Evolutionary conservation across 169 alveolate species (phyloP), one percentile per base, ranked within the genome.

Genomic region (Sarcocystis neurona): DNA sequence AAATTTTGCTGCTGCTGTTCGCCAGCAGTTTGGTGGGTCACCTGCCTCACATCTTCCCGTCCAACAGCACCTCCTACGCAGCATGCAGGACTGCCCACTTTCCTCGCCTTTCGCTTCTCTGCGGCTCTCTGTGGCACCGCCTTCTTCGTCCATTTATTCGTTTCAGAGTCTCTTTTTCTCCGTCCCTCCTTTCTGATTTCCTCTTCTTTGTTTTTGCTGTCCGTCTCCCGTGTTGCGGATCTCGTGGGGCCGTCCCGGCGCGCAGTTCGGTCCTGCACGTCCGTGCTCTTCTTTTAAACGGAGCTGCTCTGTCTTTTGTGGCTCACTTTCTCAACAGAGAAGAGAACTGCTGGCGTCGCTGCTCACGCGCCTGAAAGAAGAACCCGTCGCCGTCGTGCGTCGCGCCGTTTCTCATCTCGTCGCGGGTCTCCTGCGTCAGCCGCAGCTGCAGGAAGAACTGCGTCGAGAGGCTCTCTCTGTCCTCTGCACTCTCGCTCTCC

Each of bases 391-490:
- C 20, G 43, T 84, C 3, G 90, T 85, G 39, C 84, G 84, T 6
- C 85, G 56, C 43, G 77, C 90, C 0, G 50, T 85, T 5, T 48
- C 43, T 27, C 90, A 85, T 34, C 39, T 85, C 74, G 77, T 85
- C 32, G 90, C 90, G 0, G 72, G 85, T 10, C 2, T 85, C 37
- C 84, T 85, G 50, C 90, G 90, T 32, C 90, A 70, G 44, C 70
- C 90, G 58, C 74, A 66, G 32, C 41, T 85, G 39, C 84, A 85
- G 27, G 90, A 85, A 41, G 75, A 84, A 53, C 66, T 70, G 84
- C 48, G 74, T 6, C 70, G 58, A n/a, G 70, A 85, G n/a, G 43
- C 70, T 56, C 79, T 85, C 48, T 60, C 77, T 39, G 70, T 68
- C 15, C 90, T 85, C 2, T 78, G 85, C 4, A 72, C 74, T 20